phyloP scores from a whole-genome alignment of 345 rosid species.

The Mangifera indica region DNA sequence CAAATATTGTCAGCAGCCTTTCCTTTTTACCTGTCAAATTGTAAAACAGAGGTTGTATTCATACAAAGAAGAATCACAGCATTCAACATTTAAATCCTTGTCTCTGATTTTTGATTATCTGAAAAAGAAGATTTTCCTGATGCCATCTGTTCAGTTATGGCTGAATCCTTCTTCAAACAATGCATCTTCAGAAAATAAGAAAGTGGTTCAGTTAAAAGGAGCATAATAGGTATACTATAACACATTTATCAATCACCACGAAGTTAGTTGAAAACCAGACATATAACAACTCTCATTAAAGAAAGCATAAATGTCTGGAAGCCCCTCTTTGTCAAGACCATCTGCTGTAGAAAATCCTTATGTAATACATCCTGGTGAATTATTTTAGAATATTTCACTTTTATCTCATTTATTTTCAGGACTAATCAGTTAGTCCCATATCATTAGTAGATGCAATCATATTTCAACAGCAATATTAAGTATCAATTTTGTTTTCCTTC shows the following conservation, averaged over 20 bases:
- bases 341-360: too few species aligned
- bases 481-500: neutral
- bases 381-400: neutral
- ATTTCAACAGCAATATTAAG: neutral
- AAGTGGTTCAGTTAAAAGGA: neutral
- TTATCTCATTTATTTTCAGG: neutral
- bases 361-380: neutral
- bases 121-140: neutral
- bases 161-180: neutral
- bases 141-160: neutral
- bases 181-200: neutral
- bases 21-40: slow-evolving; percentile 65
- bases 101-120: neutral
- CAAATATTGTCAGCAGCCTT: slow-evolving; percentile 76
- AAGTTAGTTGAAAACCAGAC: neutral
- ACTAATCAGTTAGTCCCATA: neutral
- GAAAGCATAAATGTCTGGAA: neutral
- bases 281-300: neutral
- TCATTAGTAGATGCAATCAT: neutral
- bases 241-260: neutral
- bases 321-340: neutral
- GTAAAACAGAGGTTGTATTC: slow-evolving; percentile 9
- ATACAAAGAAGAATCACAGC: neutral
- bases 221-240: neutral
- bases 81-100: neutral